Base-by-base conservation (phyloP, 2,329 filamentous ascomycete species). In the Fusarium equiseti region DNA sequence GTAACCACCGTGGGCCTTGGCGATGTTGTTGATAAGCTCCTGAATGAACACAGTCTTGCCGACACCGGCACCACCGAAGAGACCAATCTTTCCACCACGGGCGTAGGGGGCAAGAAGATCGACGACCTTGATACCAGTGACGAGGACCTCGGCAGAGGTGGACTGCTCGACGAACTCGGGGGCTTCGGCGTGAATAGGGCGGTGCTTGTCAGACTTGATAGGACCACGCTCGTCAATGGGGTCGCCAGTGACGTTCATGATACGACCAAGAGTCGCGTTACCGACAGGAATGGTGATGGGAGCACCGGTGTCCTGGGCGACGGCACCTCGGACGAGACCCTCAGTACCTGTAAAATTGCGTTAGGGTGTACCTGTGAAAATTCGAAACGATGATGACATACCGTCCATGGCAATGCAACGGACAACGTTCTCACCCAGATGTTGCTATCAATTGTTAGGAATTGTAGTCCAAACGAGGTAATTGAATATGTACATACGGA, bases 31-130 rank as follows among this genome's bases (percentile, higher is more conserved):
- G 89, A 99, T 99, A 83, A 99, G 88, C 88, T 99, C 96, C 90
- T 99, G 96, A 85, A 99, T 99, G 90, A 98, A 99, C 83, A 99
- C 96, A 84, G 96, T 99, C 92, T 99, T 99, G 86, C 96, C 96
- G 89, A 99, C 96, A 97, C 96, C 96, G 80, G 96, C 96, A 95
- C 96, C 96, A 87, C 96, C 96, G 88, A 99, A 99, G 78, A 99
- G 94, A 93, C 96, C 96, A 90, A 99, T 99, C 92, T 99, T 99
- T 91, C 96, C 96, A 94, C 96, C 96, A 97, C 96, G 96, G 83
- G 96, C 96, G 86, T 99, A 99, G 80, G 96, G 96, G 79, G 96
- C 96, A 81, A 99, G 91, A 77, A 99, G 90, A 85, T 99, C 96
- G 87, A 99, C 96, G 84, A 99, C 96, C 92, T 99, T 99, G 91